Evolutionary conservation across 441 rosid genomes (phyloP).

Genomic region (Erodium trifolium): DNA sequence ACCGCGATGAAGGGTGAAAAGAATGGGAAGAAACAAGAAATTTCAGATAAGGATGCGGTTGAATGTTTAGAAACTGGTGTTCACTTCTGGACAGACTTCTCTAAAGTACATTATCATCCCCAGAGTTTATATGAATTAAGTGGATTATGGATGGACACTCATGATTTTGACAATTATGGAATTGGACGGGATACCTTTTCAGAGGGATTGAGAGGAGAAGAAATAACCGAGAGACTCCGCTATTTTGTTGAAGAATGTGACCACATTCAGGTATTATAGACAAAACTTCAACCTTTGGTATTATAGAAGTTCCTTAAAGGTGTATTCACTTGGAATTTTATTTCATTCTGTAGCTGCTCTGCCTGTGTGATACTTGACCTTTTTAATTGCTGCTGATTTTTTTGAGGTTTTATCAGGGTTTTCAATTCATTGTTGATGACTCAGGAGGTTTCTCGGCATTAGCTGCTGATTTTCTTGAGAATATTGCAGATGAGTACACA

Average conservation of each 20-base stretch:
- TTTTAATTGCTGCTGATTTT: background rate
- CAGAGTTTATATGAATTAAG: constrained; percentile 62
- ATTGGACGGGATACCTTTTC: constrained; percentile 62
- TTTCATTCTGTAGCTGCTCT: no score
- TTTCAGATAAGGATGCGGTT: constrained; percentile 61
- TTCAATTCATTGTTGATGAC: constrained; percentile 79
- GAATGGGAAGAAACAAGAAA: constrained; percentile 27
- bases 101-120: constrained; percentile 83
- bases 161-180: constrained; percentile 68
- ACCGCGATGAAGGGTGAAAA: constrained; percentile 16
- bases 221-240: constrained; percentile 67
- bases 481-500: constrained; percentile 67
- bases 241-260: constrained; percentile 88
- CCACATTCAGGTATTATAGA: constrained; percentile 60
- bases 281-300: background rate
- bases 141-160: constrained; percentile 51
- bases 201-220: constrained; percentile 55
- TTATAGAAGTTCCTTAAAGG: background rate
- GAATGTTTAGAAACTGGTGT: constrained; percentile 54
- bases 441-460: constrained; percentile 79
- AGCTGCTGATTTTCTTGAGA: constrained; percentile 71
- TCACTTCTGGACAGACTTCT: constrained; percentile 83
- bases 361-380: background rate
- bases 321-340: background rate
- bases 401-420: constrained; percentile 45